Base-by-base conservation (phyloP, 2,329 filamentous ascomycete genomes). In the Penicillium freii region DNA sequence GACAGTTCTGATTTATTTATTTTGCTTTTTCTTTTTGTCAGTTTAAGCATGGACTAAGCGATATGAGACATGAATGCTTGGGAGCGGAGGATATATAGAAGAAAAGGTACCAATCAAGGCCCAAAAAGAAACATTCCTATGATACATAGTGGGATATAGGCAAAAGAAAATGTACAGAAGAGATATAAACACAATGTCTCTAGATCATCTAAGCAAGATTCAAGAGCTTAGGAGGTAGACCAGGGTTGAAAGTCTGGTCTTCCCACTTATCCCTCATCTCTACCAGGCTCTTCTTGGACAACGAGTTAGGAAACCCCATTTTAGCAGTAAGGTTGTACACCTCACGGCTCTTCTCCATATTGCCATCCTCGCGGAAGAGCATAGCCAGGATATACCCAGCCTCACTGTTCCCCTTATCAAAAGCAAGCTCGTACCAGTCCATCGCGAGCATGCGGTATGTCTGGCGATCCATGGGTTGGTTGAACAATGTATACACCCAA, bases 351-450 rank as follows among this genome's bases (percentile, higher is more conserved):
- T 58, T 40, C 0, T 58, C 51, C 6, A 44, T 25, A 5, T 60
- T 11, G 1, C 69, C 69, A 34, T 67, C 59, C 54, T 73, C 64
- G 23, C 71, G 68, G 4, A 62, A 42, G 3, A 77, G 49, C n/a
- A 72, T 51, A 5, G 69, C 69, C 38, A 70, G 19, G 38, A 71
- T 65, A 13, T 75, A 57, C 0, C 62, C 64, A 2, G 71, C 66
- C n/a, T 60, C 55, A 1, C 10, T 29, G 39, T 66, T 59, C 4
- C 63, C 67, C 49, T 62, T 55, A 4, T 43, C 25, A n/a, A 51
- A 50, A 4, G 71, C 68, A 38, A 75, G 48, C 15, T 66, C 51
- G 45, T 75, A 74, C 75, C 74, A 77, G 23, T 75, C 68, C 6
- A 63, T 44, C 1, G 75, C 71, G 15, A 73, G 53, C 3, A 47